Base-by-base conservation (phyloP, 1,139 yeast genomes). In the Hyphopichia khmerensis region DNA sequence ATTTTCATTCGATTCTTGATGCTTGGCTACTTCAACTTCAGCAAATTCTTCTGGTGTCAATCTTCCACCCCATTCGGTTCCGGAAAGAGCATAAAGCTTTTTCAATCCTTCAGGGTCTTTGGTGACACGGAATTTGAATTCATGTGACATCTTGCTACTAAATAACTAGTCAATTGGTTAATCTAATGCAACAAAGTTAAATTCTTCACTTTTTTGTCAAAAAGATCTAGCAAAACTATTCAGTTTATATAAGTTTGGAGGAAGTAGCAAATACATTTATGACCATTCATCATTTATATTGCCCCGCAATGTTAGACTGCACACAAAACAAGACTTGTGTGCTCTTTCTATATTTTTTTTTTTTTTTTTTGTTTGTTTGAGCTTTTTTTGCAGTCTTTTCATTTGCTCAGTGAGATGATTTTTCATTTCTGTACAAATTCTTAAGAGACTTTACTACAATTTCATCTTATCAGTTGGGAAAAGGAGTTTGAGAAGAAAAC, bases 41-140 rank as follows among this genome's bases (percentile, higher is more conserved):
- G 62, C 70, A 44, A 61, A 65, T 37, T 65, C 55, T 17, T 56
- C 54, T 1, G 61, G 50, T 4, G 61, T 44, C 32, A 66, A 44
- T 8, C 52, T 47, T 1, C 61, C 62, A 31, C 63, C 48, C 68
- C 73, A 67, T 43, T 64, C 67, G 4, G 58, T 40, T 2, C 64
- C 67, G 35, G 64, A 49, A 23, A 70, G 50, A 0, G 56, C 40
- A 39, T 57, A 64, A 11, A 69, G 48, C 35, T 64, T 56, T 21
- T 43, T 47, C 40, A 70, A 50, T 39, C 62, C 57, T 8, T 47
- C 53, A 8, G 64, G 64, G 37, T 63, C 67, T n/a, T 58, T 55
- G 2, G 72, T 65, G 30, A 43, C 40, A 33, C 48, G 51, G 40
- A 53, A 52, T 10, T 40, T 39, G 19, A 40, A 32, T 19, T 36